Percentiles rank a stretch among this genome's conserved stretches.
phyloP scores from a whole-genome alignment of 2,329 filamentous ascomycete species.

The Fusarium chuoi region DNA sequence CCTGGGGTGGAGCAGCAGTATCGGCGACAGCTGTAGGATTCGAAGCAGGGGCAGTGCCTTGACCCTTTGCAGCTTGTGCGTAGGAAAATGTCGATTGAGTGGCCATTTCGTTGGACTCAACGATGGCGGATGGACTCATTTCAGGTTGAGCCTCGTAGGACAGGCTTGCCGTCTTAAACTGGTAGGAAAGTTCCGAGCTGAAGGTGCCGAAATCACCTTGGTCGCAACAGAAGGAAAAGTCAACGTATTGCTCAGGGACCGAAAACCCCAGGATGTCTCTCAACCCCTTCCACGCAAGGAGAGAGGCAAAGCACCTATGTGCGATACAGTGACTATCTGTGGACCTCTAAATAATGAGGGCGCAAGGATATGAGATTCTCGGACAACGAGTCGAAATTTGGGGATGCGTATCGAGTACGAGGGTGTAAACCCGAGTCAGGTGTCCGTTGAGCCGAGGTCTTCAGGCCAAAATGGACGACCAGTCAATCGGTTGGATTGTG shows the following conservation, averaged over 20 bases:
- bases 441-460: constrained; percentile 33
- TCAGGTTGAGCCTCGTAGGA: constrained; percentile 36
- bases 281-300: constrained; percentile 42
- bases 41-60: constrained; percentile 55
- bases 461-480: constrained; percentile 9
- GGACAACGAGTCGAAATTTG: constrained; percentile 25
- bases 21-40: constrained; percentile 42
- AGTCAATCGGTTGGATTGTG: constrained; percentile 23
- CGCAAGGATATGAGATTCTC: constrained; percentile 19
- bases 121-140: constrained; percentile 44
- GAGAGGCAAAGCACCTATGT: constrained; percentile 41
- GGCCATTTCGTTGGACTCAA: constrained; percentile 58
- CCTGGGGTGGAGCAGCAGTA: constrained; percentile 40
- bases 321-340: constrained; percentile 33
- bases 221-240: constrained; percentile 21
- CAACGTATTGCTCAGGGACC: constrained; percentile 29
- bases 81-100: constrained; percentile 81
- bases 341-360: constrained; percentile 39
- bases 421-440: not conserved
- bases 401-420: constrained; percentile 15
- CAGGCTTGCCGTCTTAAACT: constrained; percentile 30
- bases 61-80: constrained; percentile 92
- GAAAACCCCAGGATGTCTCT: constrained; percentile 37
- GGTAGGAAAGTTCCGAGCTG: constrained; percentile 24
- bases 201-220: constrained; percentile 37